Evolutionary conservation across 305 asterid genomes (phyloP).

Genomic region (Fraxinus greggii): DNA sequence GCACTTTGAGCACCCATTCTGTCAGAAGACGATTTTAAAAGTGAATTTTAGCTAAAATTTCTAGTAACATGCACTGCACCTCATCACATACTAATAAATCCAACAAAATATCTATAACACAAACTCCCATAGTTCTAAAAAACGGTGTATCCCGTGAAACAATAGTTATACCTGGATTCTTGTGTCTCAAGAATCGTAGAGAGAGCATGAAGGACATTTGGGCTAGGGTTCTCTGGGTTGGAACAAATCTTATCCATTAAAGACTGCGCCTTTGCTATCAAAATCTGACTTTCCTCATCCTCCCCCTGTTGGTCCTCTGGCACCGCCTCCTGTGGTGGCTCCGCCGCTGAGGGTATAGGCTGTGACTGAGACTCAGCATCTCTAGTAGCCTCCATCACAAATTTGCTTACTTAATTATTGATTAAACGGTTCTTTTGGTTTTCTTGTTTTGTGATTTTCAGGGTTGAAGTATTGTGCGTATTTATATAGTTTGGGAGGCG

Average conservation of each 20-base stretch:
- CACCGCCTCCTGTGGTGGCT: not conserved
- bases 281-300: constrained; percentile 59
- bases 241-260: constrained; percentile 74
- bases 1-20: not conserved
- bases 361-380: not conserved
- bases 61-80: not conserved
- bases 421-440: not conserved
- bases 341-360: not conserved
- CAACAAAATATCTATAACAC: not conserved
- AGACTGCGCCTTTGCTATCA: constrained; percentile 65
- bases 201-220: constrained; percentile 72
- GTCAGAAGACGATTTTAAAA: not conserved
- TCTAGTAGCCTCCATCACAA: not conserved
- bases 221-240: constrained; percentile 71
- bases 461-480: not conserved
- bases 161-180: constrained; percentile 59
- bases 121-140: not conserved
- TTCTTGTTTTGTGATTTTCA: not conserved
- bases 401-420: not conserved
- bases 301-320: not conserved
- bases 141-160: constrained; percentile 12
- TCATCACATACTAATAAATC: not conserved
- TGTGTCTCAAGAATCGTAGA: constrained; percentile 77
- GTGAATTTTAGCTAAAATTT: not conserved
- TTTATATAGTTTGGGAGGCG: not conserved